These are phyloP conservation scores for Cercospora citrullina DNA, from an alignment of 2,329 filamentous ascomycete genomes.

Conservation along the genomic window DNA sequence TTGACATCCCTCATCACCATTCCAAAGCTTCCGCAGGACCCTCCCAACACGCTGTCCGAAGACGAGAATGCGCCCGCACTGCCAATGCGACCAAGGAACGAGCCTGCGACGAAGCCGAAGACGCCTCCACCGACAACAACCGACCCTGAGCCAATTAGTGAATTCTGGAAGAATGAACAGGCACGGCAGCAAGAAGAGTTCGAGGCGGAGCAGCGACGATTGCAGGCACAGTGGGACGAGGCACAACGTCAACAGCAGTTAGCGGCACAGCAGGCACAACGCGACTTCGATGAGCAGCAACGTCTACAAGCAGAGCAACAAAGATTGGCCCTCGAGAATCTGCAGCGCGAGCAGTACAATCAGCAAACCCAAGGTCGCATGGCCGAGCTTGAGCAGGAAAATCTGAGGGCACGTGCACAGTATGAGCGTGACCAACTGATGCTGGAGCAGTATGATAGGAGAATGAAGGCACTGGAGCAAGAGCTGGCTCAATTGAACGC, in stretches of 20 bases:
- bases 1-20: slow-evolving; percentile 95
- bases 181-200: slow-evolving; percentile 91
- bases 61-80: slow-evolving; percentile 76
- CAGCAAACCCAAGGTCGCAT: slow-evolving; percentile 95
- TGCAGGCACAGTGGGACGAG: slow-evolving; percentile 83
- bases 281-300: slow-evolving; percentile 96
- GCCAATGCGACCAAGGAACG: slow-evolving; percentile 68
- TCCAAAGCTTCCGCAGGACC: slow-evolving; percentile 90
- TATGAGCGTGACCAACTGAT: slow-evolving; percentile 97
- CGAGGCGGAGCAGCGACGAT: slow-evolving; percentile 84
- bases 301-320: slow-evolving; percentile 84
- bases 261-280: slow-evolving; percentile 79
- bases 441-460: slow-evolving; percentile 91
- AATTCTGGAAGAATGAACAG: slow-evolving; percentile 96
- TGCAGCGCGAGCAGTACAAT: slow-evolving; percentile 83
- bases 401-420: slow-evolving; percentile 88
- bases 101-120: slow-evolving; percentile 68
- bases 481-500: slow-evolving; percentile 80
- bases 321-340: slow-evolving; percentile 82
- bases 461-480: slow-evolving; percentile 87
- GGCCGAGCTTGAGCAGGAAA: slow-evolving; percentile 92
- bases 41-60: slow-evolving; percentile 82
- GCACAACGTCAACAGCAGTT: slow-evolving; percentile 79
- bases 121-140: slow-evolving; percentile 68
- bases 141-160: slow-evolving; percentile 91